Evolutionary conservation across 176 grass and related monocot species (phyloP), one percentile per base, ranked within the genome.

Genomic region (Oryza punctata): DNA sequence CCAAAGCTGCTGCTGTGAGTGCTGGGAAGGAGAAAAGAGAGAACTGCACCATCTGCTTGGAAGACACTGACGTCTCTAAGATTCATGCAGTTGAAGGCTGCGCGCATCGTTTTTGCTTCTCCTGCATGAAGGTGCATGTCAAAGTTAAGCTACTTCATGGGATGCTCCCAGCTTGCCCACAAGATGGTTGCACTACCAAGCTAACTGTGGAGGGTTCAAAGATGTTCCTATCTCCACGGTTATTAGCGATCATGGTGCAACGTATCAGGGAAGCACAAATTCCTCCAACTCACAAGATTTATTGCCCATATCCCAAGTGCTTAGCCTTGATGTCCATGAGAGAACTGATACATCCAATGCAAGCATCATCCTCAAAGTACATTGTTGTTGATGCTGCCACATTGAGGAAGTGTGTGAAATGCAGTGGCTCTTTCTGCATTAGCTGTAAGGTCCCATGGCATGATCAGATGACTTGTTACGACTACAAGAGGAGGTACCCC

Each of bases 371-470:
- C 72, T 93, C 91, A 15, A 91, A 66, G 45, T 73, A 78, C 63
- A 70, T 6, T 37, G 6, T 37, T 37, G 35, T 37, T 37, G 35
- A 37, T 88, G 67, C 72, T 74, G 78, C 76, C 29, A 83, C 84
- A n/a, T 65, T 94, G 49, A 97, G 87, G 8, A 88, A 92, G 65
- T 97, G 92, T 73, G 64, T 77, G 12, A 87, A 87, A 83, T 97
- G 90, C 64, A 78, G 67, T 63, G 73, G 90, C 14, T 70, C 69
- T 43, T 94, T 97, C 84, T 97, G 91, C 75, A 84, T 97, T 49
- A 90, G 49, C 10, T 97, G 94, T 81, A 97, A 97, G 82, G 94
- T 97, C 50, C 78, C 68, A 27, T 97, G 92, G 94, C 94, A 94
- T 78, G 83, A 90, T 35, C 29, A 32, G 27, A 72, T 97, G 88